phyloP scores from a whole-genome alignment of 2,329 filamentous ascomycete species.

The Chrysoporthe deuterocubensis region DNA sequence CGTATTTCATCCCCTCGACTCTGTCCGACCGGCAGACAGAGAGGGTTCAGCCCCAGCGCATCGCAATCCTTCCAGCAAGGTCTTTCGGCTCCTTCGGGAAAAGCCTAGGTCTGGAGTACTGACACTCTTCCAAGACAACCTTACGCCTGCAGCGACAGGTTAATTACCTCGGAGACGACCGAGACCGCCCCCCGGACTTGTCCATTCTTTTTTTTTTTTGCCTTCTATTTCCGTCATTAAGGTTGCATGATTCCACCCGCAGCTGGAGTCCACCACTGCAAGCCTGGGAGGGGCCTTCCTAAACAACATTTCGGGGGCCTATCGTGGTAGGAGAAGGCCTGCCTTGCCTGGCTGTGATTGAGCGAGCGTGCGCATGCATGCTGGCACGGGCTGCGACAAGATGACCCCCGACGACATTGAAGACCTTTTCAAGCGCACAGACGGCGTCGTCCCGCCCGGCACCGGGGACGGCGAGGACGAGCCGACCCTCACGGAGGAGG shows the following conservation, averaged over 20 bases:
- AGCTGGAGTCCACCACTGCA: slow-evolving; percentile 14
- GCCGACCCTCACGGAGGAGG: slow-evolving; percentile 29
- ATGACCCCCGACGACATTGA: slow-evolving; percentile 46
- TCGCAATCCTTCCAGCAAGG: neutral
- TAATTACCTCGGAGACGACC: slow-evolving; percentile 8
- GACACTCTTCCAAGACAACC: neutral
- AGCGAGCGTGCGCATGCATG: slow-evolving; percentile 12
- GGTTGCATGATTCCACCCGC: slow-evolving; percentile 20
- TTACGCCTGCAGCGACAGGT: neutral
- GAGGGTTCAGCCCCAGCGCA: neutral
- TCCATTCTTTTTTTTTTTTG: neutral
- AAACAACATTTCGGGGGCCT: slow-evolving; percentile 8
- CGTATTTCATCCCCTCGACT: neutral
- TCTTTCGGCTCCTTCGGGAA: slow-evolving; percentile 8
- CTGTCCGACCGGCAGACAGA: neutral
- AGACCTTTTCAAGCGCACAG: slow-evolving; percentile 39
- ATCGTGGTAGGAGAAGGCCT: neutral
- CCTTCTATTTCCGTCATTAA: slow-evolving; percentile 23
- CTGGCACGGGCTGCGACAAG: slow-evolving; percentile 17
- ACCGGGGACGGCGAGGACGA: slow-evolving; percentile 36
- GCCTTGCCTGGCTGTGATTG: neutral
- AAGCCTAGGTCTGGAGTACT: neutral
- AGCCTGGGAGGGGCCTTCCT: slow-evolving; percentile 12
- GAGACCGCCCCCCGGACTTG: neutral
- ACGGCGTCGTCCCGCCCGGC: slow-evolving; percentile 37